phyloP scores from a whole-genome alignment of 2,329 filamentous ascomycete genomes.

The Pyrenochaeta sp. region DNA sequence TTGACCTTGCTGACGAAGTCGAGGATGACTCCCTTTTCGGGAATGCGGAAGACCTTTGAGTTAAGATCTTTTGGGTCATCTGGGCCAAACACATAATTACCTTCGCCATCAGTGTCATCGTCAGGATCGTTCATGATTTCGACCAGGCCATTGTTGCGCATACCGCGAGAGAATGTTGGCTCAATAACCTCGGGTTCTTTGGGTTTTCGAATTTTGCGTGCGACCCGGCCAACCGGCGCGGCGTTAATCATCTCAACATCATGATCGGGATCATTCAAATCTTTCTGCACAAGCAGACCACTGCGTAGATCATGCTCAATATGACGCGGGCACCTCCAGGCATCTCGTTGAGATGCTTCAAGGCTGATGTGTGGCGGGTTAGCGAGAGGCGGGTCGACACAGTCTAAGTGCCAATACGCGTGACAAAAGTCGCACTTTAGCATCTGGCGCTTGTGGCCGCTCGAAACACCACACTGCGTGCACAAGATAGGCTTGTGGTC shows the following conservation, averaged over 20 bases:
- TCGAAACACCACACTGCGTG: slow-evolving; percentile 74
- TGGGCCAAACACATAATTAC: slow-evolving; percentile 52
- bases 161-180: slow-evolving; percentile 66
- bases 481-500: slow-evolving; percentile 83
- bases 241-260: slow-evolving; percentile 42
- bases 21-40: slow-evolving; percentile 57
- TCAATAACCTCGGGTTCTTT: slow-evolving; percentile 59
- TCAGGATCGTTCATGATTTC: slow-evolving; percentile 56
- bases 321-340: slow-evolving; percentile 91
- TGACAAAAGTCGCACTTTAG: slow-evolving; percentile 86
- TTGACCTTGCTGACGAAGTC: slow-evolving; percentile 71
- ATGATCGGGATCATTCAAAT: slow-evolving; percentile 38
- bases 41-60: slow-evolving; percentile 55
- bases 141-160: slow-evolving; percentile 60
- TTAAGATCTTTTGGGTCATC: slow-evolving; percentile 51
- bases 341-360: slow-evolving; percentile 66
- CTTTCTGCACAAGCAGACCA: slow-evolving; percentile 42
- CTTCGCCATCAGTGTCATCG: slow-evolving; percentile 52
- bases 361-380: slow-evolving; percentile 70
- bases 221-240: slow-evolving; percentile 34
- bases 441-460: slow-evolving; percentile 72
- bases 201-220: slow-evolving; percentile 58
- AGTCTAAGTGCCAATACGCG: slow-evolving; percentile 90
- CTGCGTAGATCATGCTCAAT: slow-evolving; percentile 74
- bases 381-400: slow-evolving; percentile 82